A percentile compares a stretch with the other conserved stretches of the same genome.
Evolutionary conservation across 345 rosid species (phyloP).

Genomic region (Bruguiera gymnorhiza): DNA sequence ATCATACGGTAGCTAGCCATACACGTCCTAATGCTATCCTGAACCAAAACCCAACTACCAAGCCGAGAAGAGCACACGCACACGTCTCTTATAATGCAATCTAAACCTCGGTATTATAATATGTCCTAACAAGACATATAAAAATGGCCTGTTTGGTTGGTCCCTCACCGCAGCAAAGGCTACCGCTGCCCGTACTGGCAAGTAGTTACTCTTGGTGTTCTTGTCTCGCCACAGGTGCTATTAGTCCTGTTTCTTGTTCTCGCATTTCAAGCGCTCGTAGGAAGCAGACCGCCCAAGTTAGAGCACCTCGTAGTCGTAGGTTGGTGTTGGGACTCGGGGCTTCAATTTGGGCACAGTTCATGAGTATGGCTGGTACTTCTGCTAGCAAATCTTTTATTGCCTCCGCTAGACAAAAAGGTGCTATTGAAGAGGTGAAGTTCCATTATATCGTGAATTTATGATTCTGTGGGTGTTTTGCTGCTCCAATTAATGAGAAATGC

Average conservation of each 20-base stretch:
- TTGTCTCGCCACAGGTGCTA: conserved; percentile 9
- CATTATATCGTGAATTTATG: conserved; percentile 9
- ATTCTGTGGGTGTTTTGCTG: neutral
- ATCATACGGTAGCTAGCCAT: conserved; percentile 6
- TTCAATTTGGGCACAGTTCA: conserved; percentile 52
- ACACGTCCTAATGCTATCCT: conserved; percentile 11
- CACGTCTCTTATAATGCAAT: too few relatives aligned
- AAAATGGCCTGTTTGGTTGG: conserved; percentile 37
- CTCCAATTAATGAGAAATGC: neutral
- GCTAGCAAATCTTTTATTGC: conserved; percentile 56
- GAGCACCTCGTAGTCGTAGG: conserved; percentile 43
- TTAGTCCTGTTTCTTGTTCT: conserved; percentile 26
- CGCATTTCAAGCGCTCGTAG: conserved; percentile 20
- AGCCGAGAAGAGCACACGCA: too few relatives aligned
- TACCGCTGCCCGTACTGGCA: conserved; percentile 20
- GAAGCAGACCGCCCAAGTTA: conserved; percentile 19
- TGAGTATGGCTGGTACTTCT: conserved; percentile 41
- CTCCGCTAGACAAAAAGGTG: conserved; percentile 64
- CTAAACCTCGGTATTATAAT: too few relatives aligned
- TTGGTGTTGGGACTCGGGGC: conserved; percentile 56
- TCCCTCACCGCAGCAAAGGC: conserved; percentile 27
- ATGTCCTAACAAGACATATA: conserved; percentile 11
- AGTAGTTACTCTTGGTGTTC: conserved; percentile 5
- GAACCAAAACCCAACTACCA: neutral
- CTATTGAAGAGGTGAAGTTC: conserved; percentile 63